These are phyloP conservation scores for Cucurbita moschata DNA, from an alignment of 306 rosid species.

Conservation along the genomic window DNA sequence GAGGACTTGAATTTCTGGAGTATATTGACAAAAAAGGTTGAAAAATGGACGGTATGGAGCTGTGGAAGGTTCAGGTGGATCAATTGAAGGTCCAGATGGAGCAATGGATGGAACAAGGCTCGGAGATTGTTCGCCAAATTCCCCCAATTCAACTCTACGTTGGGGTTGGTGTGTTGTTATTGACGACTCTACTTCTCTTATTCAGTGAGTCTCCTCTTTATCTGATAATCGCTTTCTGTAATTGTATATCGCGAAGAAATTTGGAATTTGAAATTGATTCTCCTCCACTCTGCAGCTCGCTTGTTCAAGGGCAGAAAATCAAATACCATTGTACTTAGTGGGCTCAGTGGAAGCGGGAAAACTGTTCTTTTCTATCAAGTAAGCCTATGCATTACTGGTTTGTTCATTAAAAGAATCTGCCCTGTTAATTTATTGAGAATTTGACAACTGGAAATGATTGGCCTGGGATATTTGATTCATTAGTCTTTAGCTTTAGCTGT, in stretches of 20 bases:
- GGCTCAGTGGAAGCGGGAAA: constrained; percentile 77
- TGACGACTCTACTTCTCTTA: not conserved
- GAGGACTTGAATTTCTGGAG: not conserved
- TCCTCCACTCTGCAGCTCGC: constrained; percentile 31
- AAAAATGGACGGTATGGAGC: not conserved
- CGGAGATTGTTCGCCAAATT: constrained; percentile 2
- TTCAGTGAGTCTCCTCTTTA: constrained; percentile 1
- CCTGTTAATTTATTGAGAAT: not conserved
- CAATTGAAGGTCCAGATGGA: constrained; percentile 8
- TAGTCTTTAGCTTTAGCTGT: too few species aligned
- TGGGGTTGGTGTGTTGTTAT: constrained; percentile 4
- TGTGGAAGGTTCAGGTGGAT: constrained; percentile 7
- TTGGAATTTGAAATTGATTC: not conserved
- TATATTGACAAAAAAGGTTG: not conserved
- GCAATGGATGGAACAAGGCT: constrained; percentile 6
- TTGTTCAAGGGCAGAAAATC: constrained; percentile 53
- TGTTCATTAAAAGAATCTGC: not conserved
- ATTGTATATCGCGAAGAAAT: not conserved
- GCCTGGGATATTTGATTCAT: not conserved
- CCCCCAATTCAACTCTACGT: constrained; percentile 12
- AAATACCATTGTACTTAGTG: constrained; percentile 56
- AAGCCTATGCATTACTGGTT: not conserved
- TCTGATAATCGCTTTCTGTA: not conserved
- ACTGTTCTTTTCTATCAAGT: constrained; percentile 77
- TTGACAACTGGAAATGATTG: not conserved